Evolutionary conservation across 352 stramenopile species (phyloP), one percentile per base, ranked within the genome.

Genomic region (Phytophthora rubi): DNA sequence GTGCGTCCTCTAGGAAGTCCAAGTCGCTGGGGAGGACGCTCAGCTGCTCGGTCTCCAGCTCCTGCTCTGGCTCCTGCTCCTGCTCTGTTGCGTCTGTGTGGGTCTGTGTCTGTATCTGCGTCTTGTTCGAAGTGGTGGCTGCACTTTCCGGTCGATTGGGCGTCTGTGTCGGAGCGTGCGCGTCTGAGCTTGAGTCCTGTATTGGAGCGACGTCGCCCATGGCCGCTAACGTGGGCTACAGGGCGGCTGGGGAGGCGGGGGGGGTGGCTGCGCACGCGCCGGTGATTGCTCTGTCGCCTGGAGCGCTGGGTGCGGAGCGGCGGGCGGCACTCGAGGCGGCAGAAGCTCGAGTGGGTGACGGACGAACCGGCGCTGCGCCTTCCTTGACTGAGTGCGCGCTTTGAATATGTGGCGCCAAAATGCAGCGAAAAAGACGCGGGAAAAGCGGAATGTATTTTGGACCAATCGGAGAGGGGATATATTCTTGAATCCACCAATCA

Each of bases 1-100:
- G 10, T 13, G 35, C 35, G 35, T 44, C 35, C 35, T 75, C 53
- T 6, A 92, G 75, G 44, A 91, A 90, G 42, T 92, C 85, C 10
- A 86, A 85, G 39, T 85, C 73, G 57, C 75, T 85, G 45, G 81
- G 89, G 49, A 89, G 80, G 37, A 89, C 70, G 51, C 78, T 90
- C 28, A 88, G 59, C 51, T 65, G 49, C n/a, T 73, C 65, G 18
- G 59, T 65, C 59, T 61, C 63, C 57, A 48, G 5, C 49, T 49
- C 9, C 52, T 45, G 51, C 28, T 76, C 28, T 66, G 49, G 18
- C 47, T 71, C 52, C 35, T 44, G 35, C 58, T 72, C 64, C 35
- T 44, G 35, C 58, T 72, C 64, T 62, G 23, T 54, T 21, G 9
- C 26, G 21, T 66, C 42, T 37, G 56, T 44, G 9, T 54, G 44